Conservation (phyloP, 2,329 filamentous ascomycete genomes). For the Claviceps cyperi region DNA sequence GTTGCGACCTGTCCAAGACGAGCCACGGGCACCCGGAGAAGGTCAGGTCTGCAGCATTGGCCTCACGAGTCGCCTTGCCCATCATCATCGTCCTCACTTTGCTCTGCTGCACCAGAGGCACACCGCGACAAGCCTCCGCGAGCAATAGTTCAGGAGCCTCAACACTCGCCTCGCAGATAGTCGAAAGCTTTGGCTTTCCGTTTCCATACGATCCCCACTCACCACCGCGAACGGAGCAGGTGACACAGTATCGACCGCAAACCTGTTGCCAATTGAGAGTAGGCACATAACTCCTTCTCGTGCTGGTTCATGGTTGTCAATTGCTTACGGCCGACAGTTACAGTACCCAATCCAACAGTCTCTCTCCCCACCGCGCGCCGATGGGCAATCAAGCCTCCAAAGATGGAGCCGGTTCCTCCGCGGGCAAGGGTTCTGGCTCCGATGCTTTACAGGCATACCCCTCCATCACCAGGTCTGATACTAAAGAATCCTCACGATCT, state of each 20-base stretch:
- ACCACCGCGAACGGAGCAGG: constrained; percentile 5
- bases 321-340: constrained; percentile 1
- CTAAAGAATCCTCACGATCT: constrained; percentile 79
- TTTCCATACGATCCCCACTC: constrained; percentile 15
- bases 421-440: constrained; percentile 33
- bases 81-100: neutral
- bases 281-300: constrained; percentile 4
- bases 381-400: constrained; percentile 71
- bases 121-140: neutral
- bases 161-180: neutral
- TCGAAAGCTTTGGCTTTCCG: constrained; percentile 7
- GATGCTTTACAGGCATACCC: constrained; percentile 66
- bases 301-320: constrained; percentile 2
- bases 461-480: constrained; percentile 84
- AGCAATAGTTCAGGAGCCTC: neutral
- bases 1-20: constrained; percentile 33
- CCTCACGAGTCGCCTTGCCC: neutral
- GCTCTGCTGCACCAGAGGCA: neutral
- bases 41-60: neutral
- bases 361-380: constrained; percentile 12
- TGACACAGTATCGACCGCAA: neutral
- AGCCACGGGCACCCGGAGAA: constrained; percentile 2
- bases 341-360: neutral
- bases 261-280: neutral
- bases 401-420: constrained; percentile 32